Evolutionary conservation across 108 stramenopile genomes (phyloP).

Genomic region (Fragilaria radians): DNA sequence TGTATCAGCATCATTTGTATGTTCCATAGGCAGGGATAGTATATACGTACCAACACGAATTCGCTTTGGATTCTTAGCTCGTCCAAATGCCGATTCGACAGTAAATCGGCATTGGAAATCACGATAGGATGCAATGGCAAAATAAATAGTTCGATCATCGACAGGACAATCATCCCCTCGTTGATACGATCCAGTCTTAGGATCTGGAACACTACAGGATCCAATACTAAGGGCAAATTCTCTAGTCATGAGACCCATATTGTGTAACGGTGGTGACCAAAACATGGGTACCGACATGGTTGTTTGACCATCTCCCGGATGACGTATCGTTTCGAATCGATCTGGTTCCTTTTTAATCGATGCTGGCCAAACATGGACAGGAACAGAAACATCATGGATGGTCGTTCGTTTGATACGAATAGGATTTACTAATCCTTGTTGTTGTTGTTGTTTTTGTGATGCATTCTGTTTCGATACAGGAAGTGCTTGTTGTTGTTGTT

Average conservation of each 20-base stretch:
- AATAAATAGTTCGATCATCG: constrained; percentile 63
- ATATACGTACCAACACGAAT: constrained; percentile 38
- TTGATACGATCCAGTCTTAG: constrained; percentile 35
- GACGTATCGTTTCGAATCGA: constrained; percentile 53
- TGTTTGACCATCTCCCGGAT: constrained; percentile 59
- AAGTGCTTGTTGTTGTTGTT: no score
- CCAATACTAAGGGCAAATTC: constrained; percentile 71
- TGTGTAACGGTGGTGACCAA: constrained; percentile 61
- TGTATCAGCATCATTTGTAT: neutral
- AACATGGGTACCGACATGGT: constrained; percentile 59
- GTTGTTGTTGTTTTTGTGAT: neutral
- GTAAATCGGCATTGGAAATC: constrained; percentile 75
- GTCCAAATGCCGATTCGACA: constrained; percentile 52
- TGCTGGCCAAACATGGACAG: constrained; percentile 60
- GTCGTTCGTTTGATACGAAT: neutral
- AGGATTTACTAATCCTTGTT: neutral
- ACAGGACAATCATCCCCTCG: constrained; percentile 64
- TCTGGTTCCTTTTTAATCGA: constrained; percentile 49
- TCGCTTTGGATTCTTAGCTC: constrained; percentile 55
- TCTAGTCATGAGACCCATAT: constrained; percentile 48
- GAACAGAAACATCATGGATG: constrained; percentile 14
- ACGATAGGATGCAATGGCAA: constrained; percentile 75
- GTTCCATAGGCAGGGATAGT: neutral
- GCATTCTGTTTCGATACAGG: neutral
- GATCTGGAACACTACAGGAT: constrained; percentile 58